Base-by-base conservation (phyloP, 2,329 filamentous ascomycete genomes). In the Neofusicoccum sp. region DNA sequence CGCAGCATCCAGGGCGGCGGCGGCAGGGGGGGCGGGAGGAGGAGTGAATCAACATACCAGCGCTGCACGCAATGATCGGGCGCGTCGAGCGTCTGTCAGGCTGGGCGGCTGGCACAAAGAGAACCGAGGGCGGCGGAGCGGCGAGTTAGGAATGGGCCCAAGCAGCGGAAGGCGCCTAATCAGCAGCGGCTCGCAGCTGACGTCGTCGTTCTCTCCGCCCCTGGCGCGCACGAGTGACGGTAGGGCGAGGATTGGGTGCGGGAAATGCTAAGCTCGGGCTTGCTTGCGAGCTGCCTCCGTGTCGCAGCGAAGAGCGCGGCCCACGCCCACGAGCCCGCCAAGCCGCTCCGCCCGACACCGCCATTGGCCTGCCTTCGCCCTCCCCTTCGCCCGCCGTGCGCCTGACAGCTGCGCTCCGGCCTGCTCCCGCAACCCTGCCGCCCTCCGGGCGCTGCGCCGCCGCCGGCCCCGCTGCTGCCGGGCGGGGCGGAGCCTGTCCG, bases 21-120 rank as follows among this genome's bases (percentile, higher is more conserved):
- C 26, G 36, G 20, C 48, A 48, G 53, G 58, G 56, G 56, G 31
- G 28, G 62, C 33, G 61, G 49, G 12, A 30, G 47, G 59, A 57
- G n/a, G 33, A 41, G 49, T 56, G 34, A 63, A 65, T 62, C 64
- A 63, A 75, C 73, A 70, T 73, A 75, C 73, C 72, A 70, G 51
- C 67, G 60, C 53, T 58, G 49, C 49, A 61, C 48, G 48, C 59
- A 61, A 60, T 59, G 60, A 63, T 58, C 54, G 40, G 71, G 71
- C 72, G 72, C 72, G 72, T 73, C 70, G 70, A 72, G 70, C 69
- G 66, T 56, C 51, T 56, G 66, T 71, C 71, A 70, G 71, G 66
- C 70, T 70, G 68, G 69, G 65, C 70, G 58, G 71, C 71, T 71
- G 68, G 66, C 64, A 60, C 33, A 56, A 47, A 61, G 59, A 61